These are phyloP conservation scores for Fusarium austroafricanum DNA, from an alignment of 2,329 filamentous ascomycete species.

Conservation along the genomic window DNA sequence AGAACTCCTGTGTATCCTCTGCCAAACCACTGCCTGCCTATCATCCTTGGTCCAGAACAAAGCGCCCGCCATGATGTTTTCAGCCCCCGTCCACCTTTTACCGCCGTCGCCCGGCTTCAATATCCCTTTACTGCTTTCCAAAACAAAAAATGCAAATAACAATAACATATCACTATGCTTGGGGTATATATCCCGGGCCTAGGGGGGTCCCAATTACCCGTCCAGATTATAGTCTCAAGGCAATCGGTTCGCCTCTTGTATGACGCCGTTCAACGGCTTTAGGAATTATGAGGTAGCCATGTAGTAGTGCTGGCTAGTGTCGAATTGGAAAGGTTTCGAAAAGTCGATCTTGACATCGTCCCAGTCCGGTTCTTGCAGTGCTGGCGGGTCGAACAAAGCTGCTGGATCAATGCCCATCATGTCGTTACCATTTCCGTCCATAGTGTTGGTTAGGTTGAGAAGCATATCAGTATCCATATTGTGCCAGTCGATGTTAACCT, in stretches of 20 bases:
- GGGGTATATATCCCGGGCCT: conserved; percentile 49
- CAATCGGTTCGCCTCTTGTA: conserved; percentile 2
- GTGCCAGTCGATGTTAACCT: conserved; percentile 65
- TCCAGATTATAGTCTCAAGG: conserved; percentile 12
- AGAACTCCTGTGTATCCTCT: conserved; percentile 30
- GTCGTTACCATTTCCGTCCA: conserved; percentile 31
- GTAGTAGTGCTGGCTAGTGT: conserved; percentile 54
- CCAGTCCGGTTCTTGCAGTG: conserved; percentile 53
- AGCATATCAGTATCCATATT: conserved; percentile 58
- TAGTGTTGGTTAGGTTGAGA: conserved; percentile 55
- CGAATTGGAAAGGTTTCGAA: conserved; percentile 64
- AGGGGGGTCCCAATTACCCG: conserved; percentile 28
- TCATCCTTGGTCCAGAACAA: conserved; percentile 16
- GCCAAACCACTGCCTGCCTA: conserved; percentile 6
- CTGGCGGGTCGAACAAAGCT: conserved; percentile 43
- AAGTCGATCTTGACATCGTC: conserved; percentile 65
- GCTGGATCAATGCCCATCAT: conserved; percentile 40
- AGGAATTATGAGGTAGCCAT: conserved; percentile 46
- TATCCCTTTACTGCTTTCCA: conserved; percentile 22
- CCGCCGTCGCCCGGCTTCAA: conserved; percentile 5
- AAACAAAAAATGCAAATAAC: conserved; percentile 20
- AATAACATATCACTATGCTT: conserved; percentile 35
- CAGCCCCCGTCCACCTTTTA: conserved; percentile 28
- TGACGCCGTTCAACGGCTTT: conserved; percentile 7
- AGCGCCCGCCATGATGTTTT: conserved; percentile 25